Conservation (phyloP, 495 filamentous ascomycete species). For the Letharia lupina region DNA sequence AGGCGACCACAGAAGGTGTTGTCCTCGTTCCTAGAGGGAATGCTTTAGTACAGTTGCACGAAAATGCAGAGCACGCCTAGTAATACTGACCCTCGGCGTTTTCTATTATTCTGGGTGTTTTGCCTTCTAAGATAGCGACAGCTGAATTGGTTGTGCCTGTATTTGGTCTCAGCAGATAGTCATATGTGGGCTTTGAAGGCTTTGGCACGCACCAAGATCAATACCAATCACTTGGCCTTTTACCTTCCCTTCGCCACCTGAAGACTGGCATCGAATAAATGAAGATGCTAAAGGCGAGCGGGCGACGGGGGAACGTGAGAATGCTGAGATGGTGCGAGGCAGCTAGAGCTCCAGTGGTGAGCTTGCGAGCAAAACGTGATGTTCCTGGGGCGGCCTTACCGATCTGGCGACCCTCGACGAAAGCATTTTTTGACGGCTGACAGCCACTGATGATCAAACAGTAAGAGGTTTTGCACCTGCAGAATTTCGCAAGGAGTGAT, state of each 20-base stretch:
- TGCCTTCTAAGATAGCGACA: conserved; percentile 96
- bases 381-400: conserved; percentile 45
- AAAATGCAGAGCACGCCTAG: conserved; percentile 3
- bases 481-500: not conserved
- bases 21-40: conserved; percentile 68
- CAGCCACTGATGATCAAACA: conserved; percentile 22
- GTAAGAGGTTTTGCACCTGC: conserved; percentile 22
- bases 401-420: conserved; percentile 50
- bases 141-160: conserved; percentile 96
- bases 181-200: not conserved
- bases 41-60: conserved; percentile 17
- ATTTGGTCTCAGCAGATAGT: conserved; percentile 9
- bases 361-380: conserved; percentile 23
- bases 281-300: conserved; percentile 22
- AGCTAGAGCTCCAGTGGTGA: conserved; percentile 42
- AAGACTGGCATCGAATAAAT: conserved; percentile 35
- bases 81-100: conserved; percentile 74
- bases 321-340: conserved; percentile 53
- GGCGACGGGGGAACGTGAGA: conserved; percentile 28
- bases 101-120: conserved; percentile 90
- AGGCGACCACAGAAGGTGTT: conserved; percentile 94
- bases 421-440: conserved; percentile 41
- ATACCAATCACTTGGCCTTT: conserved; percentile 97
- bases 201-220: conserved; percentile 72
- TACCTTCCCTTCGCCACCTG: conserved; percentile 75